A percentile compares a stretch with the other conserved stretches of the same genome.
These are phyloP conservation scores for Chalciporus chontae DNA, from an alignment of 768 basidiomycete genomes.

Conservation along the genomic window DNA sequence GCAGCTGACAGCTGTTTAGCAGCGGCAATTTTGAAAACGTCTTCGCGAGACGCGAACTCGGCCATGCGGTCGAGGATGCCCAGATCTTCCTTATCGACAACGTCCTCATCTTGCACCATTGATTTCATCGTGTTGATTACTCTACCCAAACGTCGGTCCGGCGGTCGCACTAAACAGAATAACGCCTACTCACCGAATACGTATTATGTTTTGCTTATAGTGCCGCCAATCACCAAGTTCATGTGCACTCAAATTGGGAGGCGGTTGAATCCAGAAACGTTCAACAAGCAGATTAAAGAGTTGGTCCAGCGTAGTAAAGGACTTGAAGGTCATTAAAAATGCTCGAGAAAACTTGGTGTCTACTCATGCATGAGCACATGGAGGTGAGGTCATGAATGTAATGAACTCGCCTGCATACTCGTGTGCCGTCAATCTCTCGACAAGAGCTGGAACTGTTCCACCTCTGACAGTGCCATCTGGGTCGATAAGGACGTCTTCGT, in stretches of 20 bases:
- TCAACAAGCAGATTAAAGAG: constrained; percentile 52
- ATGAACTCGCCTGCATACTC: constrained; percentile 49
- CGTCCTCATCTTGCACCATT: constrained; percentile 53
- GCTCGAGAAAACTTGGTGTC: constrained; percentile 56
- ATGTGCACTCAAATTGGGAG: constrained; percentile 37
- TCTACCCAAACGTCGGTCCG: constrained; percentile 27
- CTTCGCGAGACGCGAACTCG: constrained; percentile 45
- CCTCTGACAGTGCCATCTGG: constrained; percentile 61
- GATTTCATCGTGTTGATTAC: constrained; percentile 64
- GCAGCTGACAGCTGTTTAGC: constrained; percentile 47
- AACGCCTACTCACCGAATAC: constrained; percentile 45
- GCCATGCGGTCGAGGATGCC: constrained; percentile 51
- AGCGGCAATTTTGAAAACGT: constrained; percentile 38
- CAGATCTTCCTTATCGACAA: constrained; percentile 52
- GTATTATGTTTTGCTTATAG: constrained; percentile 56
- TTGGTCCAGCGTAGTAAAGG: constrained; percentile 54
- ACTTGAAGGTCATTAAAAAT: constrained; percentile 69
- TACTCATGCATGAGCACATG: constrained; percentile 18
- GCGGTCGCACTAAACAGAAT: background rate
- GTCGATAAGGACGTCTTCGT: constrained; percentile 57
- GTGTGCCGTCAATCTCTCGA: constrained; percentile 65
- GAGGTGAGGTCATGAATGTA: background rate
- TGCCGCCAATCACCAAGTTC: constrained; percentile 54
- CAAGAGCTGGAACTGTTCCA: constrained; percentile 56
- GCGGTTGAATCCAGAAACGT: constrained; percentile 56